Evolutionary conservation across 345 rosid species (phyloP), one percentile per base, ranked within the genome.

Genomic region (Eutrema japonicum): DNA sequence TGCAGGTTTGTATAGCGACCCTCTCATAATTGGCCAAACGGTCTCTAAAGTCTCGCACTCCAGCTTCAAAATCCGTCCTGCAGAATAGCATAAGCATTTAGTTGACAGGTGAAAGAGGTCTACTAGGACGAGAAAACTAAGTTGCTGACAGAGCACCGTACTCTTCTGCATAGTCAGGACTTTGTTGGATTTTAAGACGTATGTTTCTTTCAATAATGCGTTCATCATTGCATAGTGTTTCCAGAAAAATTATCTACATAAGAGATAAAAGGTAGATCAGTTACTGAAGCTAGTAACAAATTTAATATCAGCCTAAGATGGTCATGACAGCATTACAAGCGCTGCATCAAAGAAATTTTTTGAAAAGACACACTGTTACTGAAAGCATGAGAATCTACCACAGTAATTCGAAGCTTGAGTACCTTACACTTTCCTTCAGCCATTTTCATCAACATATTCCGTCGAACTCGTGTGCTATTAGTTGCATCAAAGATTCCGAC

Each of bases 341-440:
- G 37, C 61, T 59, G 37, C 47, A 54, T 47, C 66, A 45, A 38
- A 63, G 8, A 8, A 54, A 8, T 33, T 26, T n/a, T 60, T 62
- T 45, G 35, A 29, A 60, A 33, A 62, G 35, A 29, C 11, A 61
- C 27, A 45, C 26, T 11, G 42, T 22, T 42, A 75, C 35, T 35
- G 29, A 48, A 62, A 37, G 38, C 33, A 40, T 58, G 43, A 75
- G 70, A 75, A 68, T 6, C 50, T 52, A 62, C 52, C 53, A 66
- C 35, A 59, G 33, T 40, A 32, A 48, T 10, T 59, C 32, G 22
- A 52, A 43, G 70, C 60, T 38, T 76, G 73, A 66, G 13, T 89
- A 92, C 99, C 99, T 96, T 96, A 87, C 99, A 96, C 45, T 85
- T 96, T 71, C 99, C 99, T 84, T 92, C 99, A 71, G 98, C 99